Conservation (phyloP, 177 flowering plant species). For the Vitis hybrid region DNA sequence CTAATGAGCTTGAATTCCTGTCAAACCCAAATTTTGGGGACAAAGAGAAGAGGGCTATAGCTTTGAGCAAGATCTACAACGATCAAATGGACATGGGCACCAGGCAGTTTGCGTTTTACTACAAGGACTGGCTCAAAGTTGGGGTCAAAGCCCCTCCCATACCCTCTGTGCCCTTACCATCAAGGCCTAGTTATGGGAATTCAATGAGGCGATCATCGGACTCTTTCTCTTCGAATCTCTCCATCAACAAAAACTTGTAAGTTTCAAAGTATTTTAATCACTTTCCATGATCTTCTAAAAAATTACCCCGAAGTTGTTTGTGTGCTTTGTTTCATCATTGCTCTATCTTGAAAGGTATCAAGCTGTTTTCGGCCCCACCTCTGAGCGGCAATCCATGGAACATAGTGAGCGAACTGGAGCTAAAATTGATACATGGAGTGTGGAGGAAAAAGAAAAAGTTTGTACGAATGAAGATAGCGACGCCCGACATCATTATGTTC, state of each 20-base stretch:
- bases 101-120: slow-evolving; percentile 54
- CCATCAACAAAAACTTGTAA: slow-evolving; percentile 45
- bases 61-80: slow-evolving; percentile 41
- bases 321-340: slow-evolving; percentile 3
- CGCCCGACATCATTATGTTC: slow-evolving; percentile 17
- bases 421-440: slow-evolving; percentile 17
- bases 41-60: slow-evolving; percentile 38
- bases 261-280: slow-evolving; percentile 13
- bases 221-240: slow-evolving; percentile 26
- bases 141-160: slow-evolving; percentile 45
- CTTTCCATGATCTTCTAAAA: neutral
- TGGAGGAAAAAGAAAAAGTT: slow-evolving; percentile 20
- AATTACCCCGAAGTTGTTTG: neutral
- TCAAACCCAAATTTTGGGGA: slow-evolving; percentile 10
- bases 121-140: slow-evolving; percentile 65
- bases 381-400: slow-evolving; percentile 26
- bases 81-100: slow-evolving; percentile 64
- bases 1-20: slow-evolving; percentile 37
- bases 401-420: slow-evolving; percentile 18
- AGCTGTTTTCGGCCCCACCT: slow-evolving; percentile 47
- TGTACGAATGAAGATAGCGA: slow-evolving; percentile 17
- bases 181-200: slow-evolving; percentile 25
- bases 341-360: slow-evolving; percentile 35
- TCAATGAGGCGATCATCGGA: slow-evolving; percentile 34
- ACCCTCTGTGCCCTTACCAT: slow-evolving; percentile 58